These are phyloP conservation scores for Perilla frutescens DNA, from an alignment of 257 asterid genomes.

Conservation along the genomic window DNA sequence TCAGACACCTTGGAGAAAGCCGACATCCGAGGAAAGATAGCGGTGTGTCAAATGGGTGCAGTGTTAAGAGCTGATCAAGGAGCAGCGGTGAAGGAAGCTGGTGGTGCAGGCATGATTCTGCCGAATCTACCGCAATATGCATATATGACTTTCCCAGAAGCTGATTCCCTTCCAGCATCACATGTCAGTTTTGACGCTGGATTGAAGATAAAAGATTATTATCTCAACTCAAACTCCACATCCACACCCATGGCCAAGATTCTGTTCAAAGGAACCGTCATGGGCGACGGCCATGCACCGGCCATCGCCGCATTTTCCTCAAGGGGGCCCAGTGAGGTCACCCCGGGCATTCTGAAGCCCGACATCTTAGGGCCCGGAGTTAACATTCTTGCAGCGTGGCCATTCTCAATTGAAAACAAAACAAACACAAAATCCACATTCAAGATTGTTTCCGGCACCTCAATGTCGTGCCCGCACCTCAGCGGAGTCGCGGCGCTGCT, in stretches of 20 bases:
- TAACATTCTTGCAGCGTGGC: conserved; percentile 24
- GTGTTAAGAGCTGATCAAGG: conserved; percentile 2
- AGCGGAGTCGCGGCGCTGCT: conserved; percentile 19
- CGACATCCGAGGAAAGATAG: conserved; percentile 39
- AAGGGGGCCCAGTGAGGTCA: neutral
- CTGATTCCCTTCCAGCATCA: conserved; percentile 27
- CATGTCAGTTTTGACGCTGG: conserved; percentile 23
- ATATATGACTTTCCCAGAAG: neutral
- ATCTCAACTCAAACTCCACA: conserved; percentile 14
- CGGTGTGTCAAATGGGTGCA: conserved; percentile 27
- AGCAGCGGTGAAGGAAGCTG: conserved; percentile 23
- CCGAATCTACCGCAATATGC: neutral
- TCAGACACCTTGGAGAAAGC: neutral
- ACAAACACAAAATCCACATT: conserved; percentile 15
- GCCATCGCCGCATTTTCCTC: conserved; percentile 37
- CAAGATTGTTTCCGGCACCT: conserved; percentile 49
- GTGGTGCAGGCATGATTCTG: conserved; percentile 39
- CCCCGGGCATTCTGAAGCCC: conserved; percentile 34
- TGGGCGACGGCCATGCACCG: conserved; percentile 12
- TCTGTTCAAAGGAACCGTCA: neutral
- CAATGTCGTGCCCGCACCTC: conserved; percentile 18
- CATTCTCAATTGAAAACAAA: neutral
- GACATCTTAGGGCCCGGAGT: conserved; percentile 25
- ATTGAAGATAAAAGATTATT: neutral
- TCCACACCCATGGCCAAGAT: conserved; percentile 22